These are phyloP conservation scores for Coprinellus micaceus DNA, from an alignment of 768 basidiomycete genomes.

Conservation along the genomic window DNA sequence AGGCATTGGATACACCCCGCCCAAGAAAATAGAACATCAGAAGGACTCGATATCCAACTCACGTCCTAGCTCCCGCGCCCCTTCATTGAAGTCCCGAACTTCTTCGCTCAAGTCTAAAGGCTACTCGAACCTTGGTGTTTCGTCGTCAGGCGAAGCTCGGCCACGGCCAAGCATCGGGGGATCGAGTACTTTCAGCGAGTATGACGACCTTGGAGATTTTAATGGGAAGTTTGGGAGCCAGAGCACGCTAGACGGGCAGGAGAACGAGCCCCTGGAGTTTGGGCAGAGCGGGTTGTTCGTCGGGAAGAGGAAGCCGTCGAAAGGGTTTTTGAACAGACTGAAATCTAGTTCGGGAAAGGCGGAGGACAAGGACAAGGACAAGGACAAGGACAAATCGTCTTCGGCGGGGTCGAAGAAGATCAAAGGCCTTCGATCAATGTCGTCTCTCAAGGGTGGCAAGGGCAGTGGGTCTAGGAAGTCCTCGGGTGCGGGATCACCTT, in stretches of 20 bases:
- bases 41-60: conserved; percentile 24
- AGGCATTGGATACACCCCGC: conserved; percentile 79
- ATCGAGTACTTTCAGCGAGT: conserved; percentile 76
- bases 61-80: conserved; percentile 12
- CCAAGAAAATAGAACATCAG: conserved; percentile 16
- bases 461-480: conserved; percentile 31
- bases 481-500: conserved; percentile 24
- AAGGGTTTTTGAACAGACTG: conserved; percentile 62
- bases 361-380: too few species aligned
- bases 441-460: conserved; percentile 62
- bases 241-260: conserved; percentile 60
- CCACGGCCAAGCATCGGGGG: conserved; percentile 64
- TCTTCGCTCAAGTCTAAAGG: not conserved
- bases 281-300: conserved; percentile 29
- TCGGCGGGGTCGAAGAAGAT: conserved; percentile 43
- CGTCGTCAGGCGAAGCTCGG: conserved; percentile 32
- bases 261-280: conserved; percentile 18
- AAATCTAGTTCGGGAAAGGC: conserved; percentile 39
- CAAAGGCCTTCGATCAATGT: conserved; percentile 77
- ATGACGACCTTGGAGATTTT: conserved; percentile 84
- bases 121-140: conserved; percentile 22
- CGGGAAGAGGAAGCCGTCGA: conserved; percentile 57
- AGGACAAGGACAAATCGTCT: conserved; percentile 27
- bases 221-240: conserved; percentile 81
- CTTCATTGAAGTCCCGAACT: not conserved